phyloP scores from a whole-genome alignment of 1,284 basidiomycete genomes.

The Marasmius oreades region DNA sequence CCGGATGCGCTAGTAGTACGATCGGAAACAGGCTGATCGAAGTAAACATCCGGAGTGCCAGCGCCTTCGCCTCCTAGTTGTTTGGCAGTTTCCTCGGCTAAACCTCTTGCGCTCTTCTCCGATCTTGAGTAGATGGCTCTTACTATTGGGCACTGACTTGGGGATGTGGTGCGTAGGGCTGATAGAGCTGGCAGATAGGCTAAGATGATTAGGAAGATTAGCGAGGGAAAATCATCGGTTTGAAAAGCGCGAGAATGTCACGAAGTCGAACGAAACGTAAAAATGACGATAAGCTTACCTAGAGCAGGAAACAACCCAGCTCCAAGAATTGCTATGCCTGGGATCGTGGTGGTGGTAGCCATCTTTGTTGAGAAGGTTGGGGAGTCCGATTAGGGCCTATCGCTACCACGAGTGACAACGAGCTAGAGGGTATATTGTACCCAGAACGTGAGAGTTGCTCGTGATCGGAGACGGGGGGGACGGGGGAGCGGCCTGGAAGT shows the following conservation, averaged over 20 bases:
- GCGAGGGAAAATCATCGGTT: neutral
- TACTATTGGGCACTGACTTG: conserved; percentile 38
- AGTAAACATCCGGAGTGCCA: conserved; percentile 52
- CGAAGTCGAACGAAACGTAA: conserved; percentile 25
- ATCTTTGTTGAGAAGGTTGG: neutral
- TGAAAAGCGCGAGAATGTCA: conserved; percentile 23
- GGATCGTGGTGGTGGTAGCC: conserved; percentile 18
- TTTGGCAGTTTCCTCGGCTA: conserved; percentile 46
- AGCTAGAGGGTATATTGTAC: too few relatives aligned
- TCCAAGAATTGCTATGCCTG: conserved; percentile 68
- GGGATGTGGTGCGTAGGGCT: conserved; percentile 32
- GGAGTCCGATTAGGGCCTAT: too few relatives aligned
- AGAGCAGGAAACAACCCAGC: conserved; percentile 72
- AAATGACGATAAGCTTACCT: conserved; percentile 43
- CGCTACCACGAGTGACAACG: neutral
- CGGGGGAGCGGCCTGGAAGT: too few relatives aligned
- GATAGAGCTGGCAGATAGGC: conserved; percentile 74
- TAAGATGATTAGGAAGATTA: conserved; percentile 23
- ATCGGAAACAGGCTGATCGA: conserved; percentile 44
- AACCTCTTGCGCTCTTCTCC: conserved; percentile 50
- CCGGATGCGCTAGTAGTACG: too few relatives aligned
- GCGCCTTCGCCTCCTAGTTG: conserved; percentile 17
- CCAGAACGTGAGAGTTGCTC: too few relatives aligned
- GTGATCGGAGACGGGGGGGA: too few relatives aligned
- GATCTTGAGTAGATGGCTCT: conserved; percentile 81